A percentile compares a stretch with the other conserved stretches of the same genome.
phyloP scores from a whole-genome alignment of 768 basidiomycete genomes.

The Mycena belliarum region DNA sequence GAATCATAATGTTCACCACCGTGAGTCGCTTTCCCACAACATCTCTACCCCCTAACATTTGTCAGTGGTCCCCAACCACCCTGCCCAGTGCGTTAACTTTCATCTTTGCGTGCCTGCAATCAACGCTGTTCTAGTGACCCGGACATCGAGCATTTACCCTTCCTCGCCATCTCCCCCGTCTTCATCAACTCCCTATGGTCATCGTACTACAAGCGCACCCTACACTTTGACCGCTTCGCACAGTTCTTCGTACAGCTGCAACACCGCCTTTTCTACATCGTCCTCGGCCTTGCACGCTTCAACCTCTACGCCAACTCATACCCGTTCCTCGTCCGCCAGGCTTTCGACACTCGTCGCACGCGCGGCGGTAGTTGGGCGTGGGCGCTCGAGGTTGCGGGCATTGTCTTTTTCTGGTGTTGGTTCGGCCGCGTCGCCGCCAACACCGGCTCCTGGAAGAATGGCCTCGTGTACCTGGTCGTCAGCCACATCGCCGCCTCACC shows the following conservation, averaged over 20 bases:
- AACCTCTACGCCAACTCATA: constrained; percentile 94
- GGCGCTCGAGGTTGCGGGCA: constrained; percentile 71
- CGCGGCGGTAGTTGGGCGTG: constrained; percentile 78
- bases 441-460: constrained; percentile 70
- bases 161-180: constrained; percentile 87
- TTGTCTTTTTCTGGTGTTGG: constrained; percentile 90
- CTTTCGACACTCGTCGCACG: constrained; percentile 62
- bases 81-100: constrained; percentile 71
- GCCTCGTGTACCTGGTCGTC: constrained; percentile 75
- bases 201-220: constrained; percentile 89
- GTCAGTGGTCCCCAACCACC: constrained; percentile 94
- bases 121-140: constrained; percentile 57
- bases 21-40: constrained; percentile 49
- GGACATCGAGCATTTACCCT: constrained; percentile 87
- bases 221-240: constrained; percentile 75
- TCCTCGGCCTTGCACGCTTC: constrained; percentile 90
- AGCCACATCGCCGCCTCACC: constrained; percentile 88
- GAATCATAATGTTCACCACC: constrained; percentile 96
- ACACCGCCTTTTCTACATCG: constrained; percentile 89
- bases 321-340: constrained; percentile 64
- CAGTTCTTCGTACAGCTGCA: constrained; percentile 71
- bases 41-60: constrained; percentile 14
- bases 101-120: constrained; percentile 1
- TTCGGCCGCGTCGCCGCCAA: constrained; percentile 69
- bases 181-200: constrained; percentile 90